A percentile compares a stretch with the other conserved stretches of the same genome.
These are phyloP conservation scores for Rhodotorula sp. DNA, from an alignment of 1,284 basidiomycete species.

Conservation along the genomic window DNA sequence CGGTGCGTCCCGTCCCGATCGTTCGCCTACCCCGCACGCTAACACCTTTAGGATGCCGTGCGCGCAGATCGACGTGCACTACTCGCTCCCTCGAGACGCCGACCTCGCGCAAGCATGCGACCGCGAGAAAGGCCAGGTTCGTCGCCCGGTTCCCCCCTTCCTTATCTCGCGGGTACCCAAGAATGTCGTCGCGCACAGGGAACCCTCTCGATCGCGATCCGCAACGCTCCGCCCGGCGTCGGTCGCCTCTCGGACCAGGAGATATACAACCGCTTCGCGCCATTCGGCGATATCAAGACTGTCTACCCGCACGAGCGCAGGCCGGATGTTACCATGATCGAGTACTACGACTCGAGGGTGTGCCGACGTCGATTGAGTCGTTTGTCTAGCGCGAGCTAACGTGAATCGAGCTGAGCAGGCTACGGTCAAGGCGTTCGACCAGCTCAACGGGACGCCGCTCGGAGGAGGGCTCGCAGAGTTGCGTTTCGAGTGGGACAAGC, in stretches of 20 bases:
- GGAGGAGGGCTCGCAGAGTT: constrained; percentile 81
- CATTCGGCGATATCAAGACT: constrained; percentile 84
- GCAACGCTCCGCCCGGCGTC: constrained; percentile 60
- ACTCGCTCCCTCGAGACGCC: constrained; percentile 80
- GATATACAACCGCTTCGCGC: constrained; percentile 74
- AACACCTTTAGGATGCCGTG: background rate
- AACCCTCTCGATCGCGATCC: constrained; percentile 71
- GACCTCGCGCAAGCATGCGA: constrained; percentile 70
- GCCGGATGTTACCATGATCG: constrained; percentile 70
- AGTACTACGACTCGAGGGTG: constrained; percentile 83
- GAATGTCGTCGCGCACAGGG: constrained; percentile 65
- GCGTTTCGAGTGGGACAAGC: constrained; percentile 76
- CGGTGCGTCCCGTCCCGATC: constrained; percentile 16
- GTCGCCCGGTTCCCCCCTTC: constrained; percentile 33
- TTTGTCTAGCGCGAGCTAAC: background rate
- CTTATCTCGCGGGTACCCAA: constrained; percentile 6
- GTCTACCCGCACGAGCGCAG: constrained; percentile 54
- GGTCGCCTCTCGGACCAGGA: constrained; percentile 71
- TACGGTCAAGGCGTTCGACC: constrained; percentile 74
- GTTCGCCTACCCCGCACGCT: background rate
- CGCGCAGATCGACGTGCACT: constrained; percentile 90
- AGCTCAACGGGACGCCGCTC: constrained; percentile 70
- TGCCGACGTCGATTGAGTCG: constrained; percentile 41
- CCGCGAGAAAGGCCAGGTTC: constrained; percentile 81
- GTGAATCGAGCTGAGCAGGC: constrained; percentile 54